Evolutionary conservation across 192 early-diverging fungal genomes (phyloP), one percentile per base, ranked within the genome.

Genomic region (Coemansia sp.): DNA sequence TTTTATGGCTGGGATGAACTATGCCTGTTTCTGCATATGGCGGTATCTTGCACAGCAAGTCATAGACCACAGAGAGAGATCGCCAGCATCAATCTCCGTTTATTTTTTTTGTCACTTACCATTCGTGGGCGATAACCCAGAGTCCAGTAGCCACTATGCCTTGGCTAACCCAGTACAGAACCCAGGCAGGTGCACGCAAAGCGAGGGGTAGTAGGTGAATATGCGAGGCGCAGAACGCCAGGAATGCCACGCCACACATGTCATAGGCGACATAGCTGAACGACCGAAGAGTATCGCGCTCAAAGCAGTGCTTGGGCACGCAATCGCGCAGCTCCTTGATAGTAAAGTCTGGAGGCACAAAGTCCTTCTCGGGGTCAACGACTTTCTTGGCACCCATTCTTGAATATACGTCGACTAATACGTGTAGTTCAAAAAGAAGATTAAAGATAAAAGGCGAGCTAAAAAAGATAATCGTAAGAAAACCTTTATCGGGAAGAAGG

Each of bases 291-390:
- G 91, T 90, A 67, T 90, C 86, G 69, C 95, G 90, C 79, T 95
- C 85, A 73, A 97, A 98, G 86, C 93, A 97, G 75, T 97, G 94
- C 51, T 92, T 90, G 32, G 96, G 96, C 17, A 98, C 88, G 69
- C 86, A 85, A 68, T 92, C 92, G 64, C 94, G 90, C 70, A 98
- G 87, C 75, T 96, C 91, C 86, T 97, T 97, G 81, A 98, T 86
- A 42, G 92, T 93, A 70, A 96, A 93, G 34, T 83, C 81, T 8
- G 91, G 90, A 6, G 89, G 84, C 60, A 53, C 80, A 72, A 77
- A 82, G 62, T 68, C 72, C 68, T 64, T 66, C 72, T 82, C 80
- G 37, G 81, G 81, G 69, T 78, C 58, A 44, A 67, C 80, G 57
- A 64, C 73, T 29, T 55, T 32, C 71, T 77, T 76, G 45, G 51